These are phyloP conservation scores for Hyphodiscus sp. DNA, from an alignment of 2,329 filamentous ascomycete species.

Conservation along the genomic window DNA sequence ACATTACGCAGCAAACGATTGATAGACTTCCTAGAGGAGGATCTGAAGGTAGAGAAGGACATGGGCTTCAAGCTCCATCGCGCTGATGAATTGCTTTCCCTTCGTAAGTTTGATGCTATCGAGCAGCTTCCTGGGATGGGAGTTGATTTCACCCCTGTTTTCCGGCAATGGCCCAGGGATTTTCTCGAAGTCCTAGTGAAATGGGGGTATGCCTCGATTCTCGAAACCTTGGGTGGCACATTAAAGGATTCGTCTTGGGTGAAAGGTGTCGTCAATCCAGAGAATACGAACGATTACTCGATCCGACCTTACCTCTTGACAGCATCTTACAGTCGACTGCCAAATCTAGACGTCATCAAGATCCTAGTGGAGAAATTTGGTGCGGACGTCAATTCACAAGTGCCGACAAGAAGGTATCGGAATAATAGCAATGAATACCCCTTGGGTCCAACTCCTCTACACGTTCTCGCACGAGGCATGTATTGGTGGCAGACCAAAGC, in stretches of 20 bases:
- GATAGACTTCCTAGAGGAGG: not conserved
- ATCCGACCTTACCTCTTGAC: not conserved
- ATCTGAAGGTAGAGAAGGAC: not conserved
- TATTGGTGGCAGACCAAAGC: constrained; percentile 14
- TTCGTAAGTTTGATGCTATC: no score
- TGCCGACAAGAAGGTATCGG: not conserved
- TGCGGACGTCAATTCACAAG: constrained; percentile 28
- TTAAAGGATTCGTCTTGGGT: constrained; percentile 4
- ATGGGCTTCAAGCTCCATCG: no score
- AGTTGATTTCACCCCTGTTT: no score
- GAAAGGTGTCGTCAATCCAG: not conserved
- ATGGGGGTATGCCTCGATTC: constrained; percentile 8
- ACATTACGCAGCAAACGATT: no score
- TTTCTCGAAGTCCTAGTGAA: constrained; percentile 5
- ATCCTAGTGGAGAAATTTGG: constrained; percentile 31
- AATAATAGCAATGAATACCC: no score
- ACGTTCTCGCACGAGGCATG: constrained; percentile 4
- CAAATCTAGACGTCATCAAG: constrained; percentile 32
- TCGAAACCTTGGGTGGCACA: constrained; percentile 1
- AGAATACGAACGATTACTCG: not conserved
- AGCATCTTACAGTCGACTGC: constrained; percentile 14
- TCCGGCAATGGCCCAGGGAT: no score
- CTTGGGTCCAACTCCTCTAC: constrained; percentile 5
- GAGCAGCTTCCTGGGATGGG: no score
- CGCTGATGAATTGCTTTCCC: no score